A percentile compares a stretch with the other conserved stretches of the same genome.
Conservation (phyloP, 176 grass and related monocot species). For the Hyparrhenia diplandra region DNA sequence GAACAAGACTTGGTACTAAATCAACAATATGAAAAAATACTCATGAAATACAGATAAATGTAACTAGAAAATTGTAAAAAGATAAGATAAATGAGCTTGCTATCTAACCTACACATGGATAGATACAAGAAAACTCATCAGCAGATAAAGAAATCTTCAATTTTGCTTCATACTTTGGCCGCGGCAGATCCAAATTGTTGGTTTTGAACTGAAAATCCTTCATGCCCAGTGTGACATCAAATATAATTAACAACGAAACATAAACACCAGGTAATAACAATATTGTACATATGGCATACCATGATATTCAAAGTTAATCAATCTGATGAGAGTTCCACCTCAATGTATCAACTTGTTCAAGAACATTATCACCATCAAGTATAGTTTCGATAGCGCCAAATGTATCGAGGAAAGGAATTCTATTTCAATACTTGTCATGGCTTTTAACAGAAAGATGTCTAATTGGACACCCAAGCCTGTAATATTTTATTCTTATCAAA, state of each 20-base stretch:
- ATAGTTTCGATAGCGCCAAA: constrained; percentile 11
- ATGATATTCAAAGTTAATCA: constrained; percentile 8
- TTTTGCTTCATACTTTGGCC: constrained; percentile 12
- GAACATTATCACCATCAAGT: constrained; percentile 23
- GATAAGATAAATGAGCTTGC: background rate
- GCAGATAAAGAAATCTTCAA: constrained; percentile 24
- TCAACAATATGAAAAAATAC: background rate
- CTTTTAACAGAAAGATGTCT: constrained; percentile 12
- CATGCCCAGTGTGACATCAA: background rate
- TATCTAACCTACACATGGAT: constrained; percentile 32
- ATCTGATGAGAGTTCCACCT: constrained; percentile 28
- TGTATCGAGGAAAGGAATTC: constrained; percentile 30
- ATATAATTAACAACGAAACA: background rate
- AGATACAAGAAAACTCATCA: constrained; percentile 23
- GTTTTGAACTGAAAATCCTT: constrained; percentile 29
- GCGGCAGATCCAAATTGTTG: constrained; percentile 21
- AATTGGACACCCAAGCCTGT: constrained; percentile 34
- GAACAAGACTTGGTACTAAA: background rate
- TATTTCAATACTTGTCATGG: constrained; percentile 16
- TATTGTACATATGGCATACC: background rate
- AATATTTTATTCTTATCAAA: constrained; percentile 9
- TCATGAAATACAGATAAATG: background rate
- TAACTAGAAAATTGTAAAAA: background rate
- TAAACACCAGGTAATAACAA: background rate
- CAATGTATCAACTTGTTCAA: constrained; percentile 4